phyloP scores from a whole-genome alignment of 306 rosid genomes.

The Pyrus betulifolia region DNA sequence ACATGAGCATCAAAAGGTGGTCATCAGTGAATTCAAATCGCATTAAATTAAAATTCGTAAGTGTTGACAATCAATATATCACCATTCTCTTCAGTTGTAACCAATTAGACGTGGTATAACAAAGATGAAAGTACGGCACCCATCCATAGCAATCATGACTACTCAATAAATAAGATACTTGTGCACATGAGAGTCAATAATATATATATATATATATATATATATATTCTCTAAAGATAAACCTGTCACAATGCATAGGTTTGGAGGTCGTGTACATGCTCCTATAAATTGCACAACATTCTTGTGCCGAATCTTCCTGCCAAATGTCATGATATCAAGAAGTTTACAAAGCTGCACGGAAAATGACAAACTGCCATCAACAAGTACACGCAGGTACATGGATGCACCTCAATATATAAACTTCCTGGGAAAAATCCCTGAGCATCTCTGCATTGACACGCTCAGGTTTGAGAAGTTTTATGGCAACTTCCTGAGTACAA shows the following conservation, averaged over 20 bases:
- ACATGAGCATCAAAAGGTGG: conserved; percentile 30
- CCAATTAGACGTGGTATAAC: background rate
- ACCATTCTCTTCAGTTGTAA: background rate
- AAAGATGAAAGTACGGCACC: background rate
- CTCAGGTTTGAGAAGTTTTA: conserved; percentile 87
- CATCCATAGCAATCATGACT: background rate
- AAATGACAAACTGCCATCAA: conserved; percentile 15
- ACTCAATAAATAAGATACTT: conserved; percentile 1
- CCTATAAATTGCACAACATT: conserved; percentile 99
- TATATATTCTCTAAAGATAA: conserved; percentile 23
- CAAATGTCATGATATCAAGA: conserved; percentile 16
- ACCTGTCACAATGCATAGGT: conserved; percentile 94
- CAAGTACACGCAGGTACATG: conserved; percentile 13
- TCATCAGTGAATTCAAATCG: conserved; percentile 19
- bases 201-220: background rate
- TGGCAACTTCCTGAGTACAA: conserved; percentile 96
- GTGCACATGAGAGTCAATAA: conserved; percentile 2
- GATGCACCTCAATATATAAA: conserved; percentile 91
- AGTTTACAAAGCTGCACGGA: background rate
- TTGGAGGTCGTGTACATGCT: conserved; percentile 86
- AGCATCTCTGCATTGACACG: conserved; percentile 76
- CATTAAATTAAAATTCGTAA: background rate
- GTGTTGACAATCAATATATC: conserved; percentile 6
- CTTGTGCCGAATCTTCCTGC: conserved; percentile 96
- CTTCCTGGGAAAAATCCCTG: conserved; percentile 94